phyloP scores from a whole-genome alignment of 768 basidiomycete genomes.

The Hebeloma cylindrosporum region DNA sequence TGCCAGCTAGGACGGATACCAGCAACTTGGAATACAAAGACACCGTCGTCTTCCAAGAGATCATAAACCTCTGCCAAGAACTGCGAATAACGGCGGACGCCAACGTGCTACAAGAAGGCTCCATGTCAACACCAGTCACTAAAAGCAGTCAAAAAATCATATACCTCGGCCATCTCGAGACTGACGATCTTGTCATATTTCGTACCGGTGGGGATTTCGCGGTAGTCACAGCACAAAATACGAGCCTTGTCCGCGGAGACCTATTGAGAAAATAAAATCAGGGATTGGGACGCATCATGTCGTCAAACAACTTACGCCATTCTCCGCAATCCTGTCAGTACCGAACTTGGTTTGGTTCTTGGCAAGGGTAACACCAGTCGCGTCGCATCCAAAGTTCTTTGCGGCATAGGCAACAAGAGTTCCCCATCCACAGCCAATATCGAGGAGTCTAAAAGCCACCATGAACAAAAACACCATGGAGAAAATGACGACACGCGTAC shows the following conservation, averaged over 20 bases:
- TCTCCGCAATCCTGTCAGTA: constrained; percentile 79
- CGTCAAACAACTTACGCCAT: constrained; percentile 50
- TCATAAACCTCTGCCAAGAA: constrained; percentile 94
- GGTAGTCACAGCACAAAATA: constrained; percentile 91
- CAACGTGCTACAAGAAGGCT: constrained; percentile 69
- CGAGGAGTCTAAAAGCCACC: constrained; percentile 52
- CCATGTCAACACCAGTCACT: constrained; percentile 4
- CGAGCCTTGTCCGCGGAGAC: constrained; percentile 69
- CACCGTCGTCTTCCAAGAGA: constrained; percentile 90
- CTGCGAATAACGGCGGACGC: constrained; percentile 84
- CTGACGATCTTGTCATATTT: constrained; percentile 93
- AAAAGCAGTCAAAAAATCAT: constrained; percentile 9
- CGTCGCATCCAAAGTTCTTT: constrained; percentile 96
- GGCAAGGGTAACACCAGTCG: constrained; percentile 91
- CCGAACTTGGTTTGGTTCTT: constrained; percentile 93
- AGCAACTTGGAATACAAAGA: constrained; percentile 96
- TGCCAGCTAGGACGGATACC: constrained; percentile 97
- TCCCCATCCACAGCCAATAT: constrained; percentile 96
- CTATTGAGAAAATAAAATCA: constrained; percentile 20
- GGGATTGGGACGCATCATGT: not conserved
- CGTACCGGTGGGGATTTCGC: constrained; percentile 79
- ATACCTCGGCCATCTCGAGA: constrained; percentile 96
- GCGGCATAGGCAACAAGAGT: constrained; percentile 92
- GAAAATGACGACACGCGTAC: constrained; percentile 19
- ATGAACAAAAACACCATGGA: constrained; percentile 28